Percentiles rank a stretch among this genome's conserved stretches.
Evolutionary conservation across 164 flowering plant genomes (phyloP).

Genomic region (Echeveria elegans): DNA sequence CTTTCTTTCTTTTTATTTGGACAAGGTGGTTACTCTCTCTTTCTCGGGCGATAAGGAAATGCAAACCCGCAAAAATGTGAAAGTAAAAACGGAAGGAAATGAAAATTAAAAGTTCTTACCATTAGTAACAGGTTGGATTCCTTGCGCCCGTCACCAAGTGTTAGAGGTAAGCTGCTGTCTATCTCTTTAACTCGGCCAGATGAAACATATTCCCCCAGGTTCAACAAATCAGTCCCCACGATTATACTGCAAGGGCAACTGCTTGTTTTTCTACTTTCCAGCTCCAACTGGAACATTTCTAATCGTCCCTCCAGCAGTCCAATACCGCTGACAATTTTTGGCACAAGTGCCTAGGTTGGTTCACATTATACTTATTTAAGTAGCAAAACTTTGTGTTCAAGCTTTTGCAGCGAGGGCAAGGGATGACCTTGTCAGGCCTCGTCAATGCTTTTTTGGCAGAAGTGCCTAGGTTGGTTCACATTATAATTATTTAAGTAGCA

Average conservation of each 20-base stretch:
- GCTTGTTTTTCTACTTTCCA: constrained; percentile 41
- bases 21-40: constrained; percentile 82
- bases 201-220: constrained; percentile 65
- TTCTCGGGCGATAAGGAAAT: constrained; percentile 40
- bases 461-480: constrained; percentile 49
- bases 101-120: neutral
- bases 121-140: neutral
- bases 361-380: constrained; percentile 47
- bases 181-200: neutral
- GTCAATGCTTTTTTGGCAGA: constrained; percentile 42
- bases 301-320: constrained; percentile 54
- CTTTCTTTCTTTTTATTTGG: constrained; percentile 77
- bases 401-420: constrained; percentile 50
- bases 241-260: constrained; percentile 25
- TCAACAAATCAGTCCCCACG: constrained; percentile 61
- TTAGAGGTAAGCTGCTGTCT: neutral
- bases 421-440: too few relatives aligned
- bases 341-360: constrained; percentile 50
- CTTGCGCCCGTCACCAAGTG: neutral
- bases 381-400: constrained; percentile 44
- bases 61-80: neutral
- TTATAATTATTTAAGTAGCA: constrained; percentile 51
- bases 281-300: constrained; percentile 51
- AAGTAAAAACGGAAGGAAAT: neutral
- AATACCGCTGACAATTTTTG: constrained; percentile 46